Evolutionary conservation across 192 early-diverging fungal species (phyloP).

Genomic region (Cetraspora pellucida): DNA sequence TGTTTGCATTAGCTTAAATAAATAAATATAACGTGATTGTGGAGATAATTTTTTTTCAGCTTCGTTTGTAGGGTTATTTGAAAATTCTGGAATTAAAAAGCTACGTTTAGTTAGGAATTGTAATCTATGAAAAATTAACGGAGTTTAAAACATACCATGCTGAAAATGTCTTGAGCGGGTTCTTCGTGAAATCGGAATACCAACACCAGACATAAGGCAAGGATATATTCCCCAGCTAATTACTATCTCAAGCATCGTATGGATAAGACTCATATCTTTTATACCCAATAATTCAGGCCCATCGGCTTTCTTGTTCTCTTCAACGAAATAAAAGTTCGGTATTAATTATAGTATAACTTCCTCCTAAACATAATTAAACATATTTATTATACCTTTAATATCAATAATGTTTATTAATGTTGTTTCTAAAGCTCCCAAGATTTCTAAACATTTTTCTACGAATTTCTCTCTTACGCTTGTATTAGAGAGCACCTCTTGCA

Average conservation of each 20-base stretch:
- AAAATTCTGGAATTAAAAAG: neutral
- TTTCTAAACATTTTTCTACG: constrained; percentile 21
- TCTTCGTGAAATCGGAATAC: constrained; percentile 64
- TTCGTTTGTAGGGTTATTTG: neutral
- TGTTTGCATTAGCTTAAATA: constrained; percentile 39
- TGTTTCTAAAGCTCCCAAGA: neutral
- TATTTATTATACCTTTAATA: constrained; percentile 21
- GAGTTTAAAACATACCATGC: constrained; percentile 36
- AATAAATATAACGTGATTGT: constrained; percentile 14
- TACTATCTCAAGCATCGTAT: constrained; percentile 67
- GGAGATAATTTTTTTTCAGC: neutral
- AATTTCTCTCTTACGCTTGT: neutral
- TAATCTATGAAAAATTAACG: neutral
- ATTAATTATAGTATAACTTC: neutral
- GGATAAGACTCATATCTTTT: constrained; percentile 62
- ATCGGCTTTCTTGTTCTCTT: neutral
- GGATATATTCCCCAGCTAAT: constrained; percentile 73
- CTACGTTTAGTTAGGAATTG: neutral
- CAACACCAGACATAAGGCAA: constrained; percentile 65
- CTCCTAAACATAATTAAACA: neutral
- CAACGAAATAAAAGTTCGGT: neutral
- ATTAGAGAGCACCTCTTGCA: neutral
- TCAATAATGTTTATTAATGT: constrained; percentile 21
- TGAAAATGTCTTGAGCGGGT: constrained; percentile 58
- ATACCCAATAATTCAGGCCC: constrained; percentile 54